Evolutionary conservation across 176 grass and related monocot species (phyloP).

Genomic region (Oryza meyeriana): DNA sequence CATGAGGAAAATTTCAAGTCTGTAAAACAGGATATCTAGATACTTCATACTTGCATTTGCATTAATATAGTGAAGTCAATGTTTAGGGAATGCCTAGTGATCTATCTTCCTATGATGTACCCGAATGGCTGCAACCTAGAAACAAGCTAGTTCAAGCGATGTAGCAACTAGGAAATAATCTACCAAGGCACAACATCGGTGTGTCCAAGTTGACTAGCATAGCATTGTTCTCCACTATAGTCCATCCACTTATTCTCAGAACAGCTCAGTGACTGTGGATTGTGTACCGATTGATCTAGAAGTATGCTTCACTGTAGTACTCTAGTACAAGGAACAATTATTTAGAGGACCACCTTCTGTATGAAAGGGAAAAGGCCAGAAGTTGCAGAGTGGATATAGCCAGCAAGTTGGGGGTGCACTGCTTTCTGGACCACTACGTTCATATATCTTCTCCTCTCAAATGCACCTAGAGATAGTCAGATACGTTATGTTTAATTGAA

Average conservation of each 20-base stretch:
- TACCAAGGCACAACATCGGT: neutral
- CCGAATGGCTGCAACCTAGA: neutral
- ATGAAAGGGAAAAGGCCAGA: slow-evolving; percentile 66
- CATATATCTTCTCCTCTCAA: slow-evolving; percentile 99
- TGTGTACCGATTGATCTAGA: neutral
- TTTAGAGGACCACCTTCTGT: slow-evolving; percentile 50
- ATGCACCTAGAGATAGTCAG: slow-evolving; percentile 50
- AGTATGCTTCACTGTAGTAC: neutral
- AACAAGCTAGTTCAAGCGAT: neutral
- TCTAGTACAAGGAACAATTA: neutral
- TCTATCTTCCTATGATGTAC: neutral
- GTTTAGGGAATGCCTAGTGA: neutral
- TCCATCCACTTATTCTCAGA: neutral
- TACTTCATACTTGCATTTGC: neutral
- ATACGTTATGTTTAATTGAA: slow-evolving; percentile 36
- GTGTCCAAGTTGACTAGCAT: neutral
- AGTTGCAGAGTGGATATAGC: slow-evolving; percentile 75
- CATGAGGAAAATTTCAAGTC: neutral
- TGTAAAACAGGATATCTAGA: neutral
- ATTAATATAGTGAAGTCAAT: neutral
- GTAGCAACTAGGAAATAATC: neutral
- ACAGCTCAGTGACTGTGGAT: neutral
- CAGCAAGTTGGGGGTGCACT: slow-evolving; percentile 57
- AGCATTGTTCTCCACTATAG: neutral
- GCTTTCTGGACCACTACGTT: slow-evolving; percentile 95